Evolutionary conservation across 768 basidiomycete genomes (phyloP), one percentile per base, ranked within the genome.

Genomic region (Hysterangium stoloniferum): DNA sequence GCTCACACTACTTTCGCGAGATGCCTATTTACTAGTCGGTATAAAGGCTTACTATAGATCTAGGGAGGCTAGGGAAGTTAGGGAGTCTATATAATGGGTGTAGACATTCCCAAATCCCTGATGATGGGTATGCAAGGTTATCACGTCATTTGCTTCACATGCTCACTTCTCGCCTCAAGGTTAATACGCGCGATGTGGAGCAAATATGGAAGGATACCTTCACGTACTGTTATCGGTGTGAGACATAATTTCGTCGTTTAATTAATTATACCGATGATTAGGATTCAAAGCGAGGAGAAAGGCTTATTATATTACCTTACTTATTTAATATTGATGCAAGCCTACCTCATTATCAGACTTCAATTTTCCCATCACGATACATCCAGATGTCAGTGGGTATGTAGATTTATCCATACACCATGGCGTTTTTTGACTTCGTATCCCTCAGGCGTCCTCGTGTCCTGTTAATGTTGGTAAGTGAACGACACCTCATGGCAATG

Each of bases 181-280:
- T 86, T n/a, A 84, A 82, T 57, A 60, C 75, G 2, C 68, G 77
- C 31, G 78, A 79, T 34, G 75, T 85, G 4, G 80, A 85, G 56
- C 74, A 86, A 51, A 70, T 86, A 5, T 87, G 86, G 85, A 85
- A 84, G 61, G 82, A 82, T 56, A 82, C 73, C 48, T 85, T 85
- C 61, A 73, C 76, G 1, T 86, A 86, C 59, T 75, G 73, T 44
- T 84, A 84, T 62, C 66, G 76, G 79, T 77, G 54, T 29, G 58
- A 27, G n/a, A n/a, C n/a, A n/a, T 34, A 8, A n/a, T n/a, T 5
- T 6, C n/a, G 7, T 8, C 11, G n/a, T 22, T 4, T 31, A 25
- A 13, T 42, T 25, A 17, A 25, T 31, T 15, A 24, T 7, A 15
- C 13, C 17, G 43, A n/a, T 55, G 20, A 46, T 53, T 43, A 32